These are phyloP conservation scores for Immersiella caudata DNA, from an alignment of 495 filamentous ascomycete genomes.

Conservation along the genomic window DNA sequence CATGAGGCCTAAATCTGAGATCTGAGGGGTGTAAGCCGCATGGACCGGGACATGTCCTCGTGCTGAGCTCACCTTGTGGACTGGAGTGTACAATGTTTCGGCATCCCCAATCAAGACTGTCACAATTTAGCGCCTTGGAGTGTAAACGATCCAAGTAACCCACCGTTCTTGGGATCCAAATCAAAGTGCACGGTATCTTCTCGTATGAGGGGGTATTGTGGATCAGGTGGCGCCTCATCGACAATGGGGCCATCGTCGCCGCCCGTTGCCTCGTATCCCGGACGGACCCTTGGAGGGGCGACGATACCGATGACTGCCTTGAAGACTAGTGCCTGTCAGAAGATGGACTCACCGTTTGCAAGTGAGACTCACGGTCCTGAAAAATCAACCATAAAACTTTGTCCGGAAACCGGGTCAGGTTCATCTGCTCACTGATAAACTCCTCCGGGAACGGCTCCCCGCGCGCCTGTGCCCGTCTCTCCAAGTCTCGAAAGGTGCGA, in stretches of 20 bases:
- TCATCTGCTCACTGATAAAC: not conserved
- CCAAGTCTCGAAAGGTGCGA: not conserved
- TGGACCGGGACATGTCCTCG: not conserved
- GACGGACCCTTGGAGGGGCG: not conserved
- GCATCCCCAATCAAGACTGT: too few relatives aligned
- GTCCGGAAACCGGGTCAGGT: not conserved
- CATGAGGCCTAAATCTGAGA: not conserved
- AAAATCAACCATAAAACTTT: not conserved
- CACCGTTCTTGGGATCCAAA: not conserved
- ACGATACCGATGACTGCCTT: not conserved
- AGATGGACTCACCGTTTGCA: not conserved
- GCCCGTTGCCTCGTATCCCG: not conserved
- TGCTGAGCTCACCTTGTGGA: not conserved
- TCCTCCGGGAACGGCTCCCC: not conserved
- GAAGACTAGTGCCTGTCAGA: not conserved
- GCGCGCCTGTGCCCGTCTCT: not conserved
- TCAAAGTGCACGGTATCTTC: not conserved
- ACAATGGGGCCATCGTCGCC: not conserved
- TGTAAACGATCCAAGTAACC: not conserved
- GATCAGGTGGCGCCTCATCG: not conserved
- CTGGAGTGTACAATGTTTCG: not conserved
- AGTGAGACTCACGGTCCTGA: not conserved
- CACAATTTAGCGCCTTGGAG: not conserved
- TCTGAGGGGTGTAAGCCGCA: not conserved
- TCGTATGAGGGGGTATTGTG: not conserved